Conservation (phyloP, 768 basidiomycete genomes). For the Russula brevipes region DNA sequence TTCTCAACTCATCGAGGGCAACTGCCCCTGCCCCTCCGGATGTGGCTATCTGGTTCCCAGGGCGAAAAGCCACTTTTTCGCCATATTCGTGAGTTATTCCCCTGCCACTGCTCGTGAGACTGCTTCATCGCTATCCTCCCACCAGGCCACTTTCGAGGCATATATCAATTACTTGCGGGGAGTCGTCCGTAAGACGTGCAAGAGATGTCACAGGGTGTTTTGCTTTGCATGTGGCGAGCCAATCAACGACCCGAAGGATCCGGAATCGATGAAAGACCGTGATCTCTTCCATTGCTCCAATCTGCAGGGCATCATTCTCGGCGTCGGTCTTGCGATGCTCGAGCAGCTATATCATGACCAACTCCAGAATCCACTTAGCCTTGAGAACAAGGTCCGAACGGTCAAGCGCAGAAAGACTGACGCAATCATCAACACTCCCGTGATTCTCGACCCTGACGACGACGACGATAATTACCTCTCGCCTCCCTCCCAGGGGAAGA, state of each 20-base stretch:
- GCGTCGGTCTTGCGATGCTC: constrained; percentile 85
- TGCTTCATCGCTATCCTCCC: not conserved
- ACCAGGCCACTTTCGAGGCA: constrained; percentile 62
- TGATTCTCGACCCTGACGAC: constrained; percentile 41
- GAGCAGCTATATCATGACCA: constrained; percentile 67
- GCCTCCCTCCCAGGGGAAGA: constrained; percentile 47
- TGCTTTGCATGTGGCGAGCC: constrained; percentile 49
- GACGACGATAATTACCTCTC: constrained; percentile 50
- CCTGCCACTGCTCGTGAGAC: constrained; percentile 19
- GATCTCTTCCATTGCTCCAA: constrained; percentile 85
- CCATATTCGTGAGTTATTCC: constrained; percentile 61
- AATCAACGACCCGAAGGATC: constrained; percentile 27
- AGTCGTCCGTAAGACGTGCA: constrained; percentile 56
- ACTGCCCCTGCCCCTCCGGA: constrained; percentile 65
- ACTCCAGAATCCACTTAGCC: constrained; percentile 33
- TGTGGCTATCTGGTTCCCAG: constrained; percentile 62
- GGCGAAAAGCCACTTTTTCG: constrained; percentile 75
- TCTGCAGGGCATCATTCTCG: constrained; percentile 83
- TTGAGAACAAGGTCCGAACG: constrained; percentile 26
- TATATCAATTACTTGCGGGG: constrained; percentile 62
- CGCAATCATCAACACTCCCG: constrained; percentile 30
- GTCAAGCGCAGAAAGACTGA: constrained; percentile 41
- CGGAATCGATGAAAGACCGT: constrained; percentile 38
- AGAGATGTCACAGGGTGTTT: constrained; percentile 31
- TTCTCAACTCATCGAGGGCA: constrained; percentile 58